Evolutionary conservation across 2,329 filamentous ascomycete species (phyloP).

Genomic region (Aspergillus fumigatiaffinis): DNA sequence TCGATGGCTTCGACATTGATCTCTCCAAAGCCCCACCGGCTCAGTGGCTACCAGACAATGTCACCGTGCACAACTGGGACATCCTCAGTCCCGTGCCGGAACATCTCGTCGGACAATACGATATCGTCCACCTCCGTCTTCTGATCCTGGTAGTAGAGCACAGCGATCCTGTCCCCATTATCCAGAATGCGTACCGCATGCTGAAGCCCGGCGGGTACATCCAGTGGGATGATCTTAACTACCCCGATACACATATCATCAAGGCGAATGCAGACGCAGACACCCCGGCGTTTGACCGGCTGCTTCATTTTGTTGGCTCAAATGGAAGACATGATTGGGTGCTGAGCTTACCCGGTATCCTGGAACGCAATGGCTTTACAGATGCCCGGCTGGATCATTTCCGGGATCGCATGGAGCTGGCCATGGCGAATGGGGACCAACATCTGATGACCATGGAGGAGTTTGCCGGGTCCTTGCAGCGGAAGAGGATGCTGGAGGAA

Average conservation of each 20-base stretch:
- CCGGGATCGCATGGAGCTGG: constrained; percentile 10
- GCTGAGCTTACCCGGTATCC: constrained; percentile 11
- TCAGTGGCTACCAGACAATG: constrained; percentile 16
- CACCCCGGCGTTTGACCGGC: constrained; percentile 14
- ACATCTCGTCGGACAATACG: constrained; percentile 18
- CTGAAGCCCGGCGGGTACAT: constrained; percentile 27
- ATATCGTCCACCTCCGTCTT: constrained; percentile 20
- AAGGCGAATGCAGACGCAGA: constrained; percentile 6
- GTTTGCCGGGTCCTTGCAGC: constrained; percentile 12
- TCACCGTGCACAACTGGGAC: constrained; percentile 15
- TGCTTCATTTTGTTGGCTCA: constrained; percentile 12
- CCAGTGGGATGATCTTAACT: constrained; percentile 29
- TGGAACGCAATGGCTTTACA: constrained; percentile 11
- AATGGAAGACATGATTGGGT: constrained; percentile 20
- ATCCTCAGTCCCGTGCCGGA: constrained; percentile 19
- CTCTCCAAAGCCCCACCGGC: constrained; percentile 19
- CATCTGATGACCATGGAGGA: constrained; percentile 20
- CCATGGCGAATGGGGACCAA: constrained; percentile 12
- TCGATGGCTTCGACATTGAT: constrained; percentile 24
- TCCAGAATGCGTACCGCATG: constrained; percentile 19
- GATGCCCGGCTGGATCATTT: constrained; percentile 11
- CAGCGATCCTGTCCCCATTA: constrained; percentile 10
- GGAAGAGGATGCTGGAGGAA: constrained; percentile 6
- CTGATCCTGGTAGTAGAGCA: constrained; percentile 6
- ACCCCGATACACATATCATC: constrained; percentile 14